Conservation (phyloP, 2,329 filamentous ascomycete genomes). For the Sporothrix brasiliensis region DNA sequence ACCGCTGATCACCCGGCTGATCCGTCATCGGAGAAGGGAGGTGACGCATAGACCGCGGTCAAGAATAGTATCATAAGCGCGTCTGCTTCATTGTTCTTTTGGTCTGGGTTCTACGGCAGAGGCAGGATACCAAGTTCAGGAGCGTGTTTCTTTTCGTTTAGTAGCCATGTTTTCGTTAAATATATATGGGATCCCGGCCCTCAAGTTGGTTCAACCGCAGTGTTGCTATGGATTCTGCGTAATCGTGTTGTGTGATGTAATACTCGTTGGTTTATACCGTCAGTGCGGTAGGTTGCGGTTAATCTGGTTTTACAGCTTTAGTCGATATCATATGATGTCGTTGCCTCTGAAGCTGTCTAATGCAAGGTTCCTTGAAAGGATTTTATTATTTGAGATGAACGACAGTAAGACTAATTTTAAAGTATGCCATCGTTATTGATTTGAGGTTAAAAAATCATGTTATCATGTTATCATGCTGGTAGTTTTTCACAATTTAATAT, state of each 20-base stretch:
- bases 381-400: too few species aligned
- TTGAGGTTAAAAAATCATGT: too few species aligned
- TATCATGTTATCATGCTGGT: too few species aligned
- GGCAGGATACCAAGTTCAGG: not conserved
- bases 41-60: not conserved
- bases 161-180: not conserved
- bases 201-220: too few species aligned
- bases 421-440: too few species aligned
- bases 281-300: too few species aligned
- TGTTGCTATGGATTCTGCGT: not conserved
- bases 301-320: too few species aligned
- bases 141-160: constrained; percentile 4
- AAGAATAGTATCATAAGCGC: not conserved
- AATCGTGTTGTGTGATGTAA: not conserved
- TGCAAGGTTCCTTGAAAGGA: too few species aligned
- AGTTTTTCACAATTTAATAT: too few species aligned
- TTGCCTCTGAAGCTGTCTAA: too few species aligned
- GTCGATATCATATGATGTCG: too few species aligned
- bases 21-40: not conserved
- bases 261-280: not conserved
- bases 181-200: not conserved
- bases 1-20: not conserved
- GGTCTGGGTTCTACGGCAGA: not conserved
- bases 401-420: too few species aligned
- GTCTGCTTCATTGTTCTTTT: not conserved